A percentile compares a stretch with the other conserved stretches of the same genome.
Evolutionary conservation across 768 basidiomycete genomes (phyloP).

Genomic region (Suillus brevipes): DNA sequence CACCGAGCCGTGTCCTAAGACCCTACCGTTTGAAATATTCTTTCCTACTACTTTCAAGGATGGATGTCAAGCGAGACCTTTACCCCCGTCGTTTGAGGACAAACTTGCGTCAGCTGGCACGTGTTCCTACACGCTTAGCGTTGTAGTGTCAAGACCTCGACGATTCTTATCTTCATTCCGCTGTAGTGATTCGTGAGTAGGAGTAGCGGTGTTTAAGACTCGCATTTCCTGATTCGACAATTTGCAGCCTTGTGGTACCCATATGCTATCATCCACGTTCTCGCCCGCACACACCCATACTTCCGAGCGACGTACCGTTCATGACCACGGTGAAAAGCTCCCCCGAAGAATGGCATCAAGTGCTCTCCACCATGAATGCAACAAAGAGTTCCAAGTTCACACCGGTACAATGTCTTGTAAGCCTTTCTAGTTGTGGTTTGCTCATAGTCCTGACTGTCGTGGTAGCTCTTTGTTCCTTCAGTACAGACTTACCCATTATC

Average conservation of each 20-base stretch:
- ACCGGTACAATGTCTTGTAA: conserved; percentile 53
- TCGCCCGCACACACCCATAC: conserved; percentile 55
- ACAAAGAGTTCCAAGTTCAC: conserved; percentile 34
- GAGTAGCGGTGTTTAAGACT: conserved; percentile 4
- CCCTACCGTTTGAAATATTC: conserved; percentile 42
- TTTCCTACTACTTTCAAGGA: conserved; percentile 51
- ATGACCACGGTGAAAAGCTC: conserved; percentile 57
- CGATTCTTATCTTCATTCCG: conserved; percentile 46
- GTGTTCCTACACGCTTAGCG: conserved; percentile 46
- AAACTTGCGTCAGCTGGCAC: conserved; percentile 28
- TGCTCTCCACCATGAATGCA: conserved; percentile 43
- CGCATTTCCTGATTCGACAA: conserved; percentile 2
- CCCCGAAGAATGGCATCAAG: conserved; percentile 69
- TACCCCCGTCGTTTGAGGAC: conserved; percentile 53
- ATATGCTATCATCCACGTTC: conserved; percentile 55
- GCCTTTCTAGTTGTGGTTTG: conserved; percentile 18
- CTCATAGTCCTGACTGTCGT: background rate
- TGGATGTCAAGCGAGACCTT: conserved; percentile 28
- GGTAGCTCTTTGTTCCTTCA: conserved; percentile 60
- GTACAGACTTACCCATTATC: conserved; percentile 52
- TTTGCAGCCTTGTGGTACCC: conserved; percentile 45
- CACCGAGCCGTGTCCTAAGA: conserved; percentile 30
- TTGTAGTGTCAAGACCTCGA: conserved; percentile 41
- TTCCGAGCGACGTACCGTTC: conserved; percentile 45
- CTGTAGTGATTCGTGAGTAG: conserved; percentile 45